Evolutionary conservation across 2,329 filamentous ascomycete genomes (phyloP), one percentile per base, ranked within the genome.

Genomic region (Allantophomopsis lycopodina): DNA sequence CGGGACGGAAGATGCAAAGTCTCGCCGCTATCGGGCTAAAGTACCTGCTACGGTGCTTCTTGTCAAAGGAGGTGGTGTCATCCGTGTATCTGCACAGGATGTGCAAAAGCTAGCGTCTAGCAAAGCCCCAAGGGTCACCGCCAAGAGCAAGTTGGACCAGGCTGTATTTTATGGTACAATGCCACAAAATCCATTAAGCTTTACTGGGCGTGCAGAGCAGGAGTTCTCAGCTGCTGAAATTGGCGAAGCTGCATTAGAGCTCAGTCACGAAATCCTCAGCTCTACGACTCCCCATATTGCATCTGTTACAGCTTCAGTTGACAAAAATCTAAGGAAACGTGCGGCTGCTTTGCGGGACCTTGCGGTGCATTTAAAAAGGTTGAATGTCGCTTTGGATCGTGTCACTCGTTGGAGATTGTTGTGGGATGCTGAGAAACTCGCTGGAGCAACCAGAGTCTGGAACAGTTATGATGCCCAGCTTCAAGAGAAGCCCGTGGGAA

Each of bases 61-160:
- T 45, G 71, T 81, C 18, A 71, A 76, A 42, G 76, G 76, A 11
- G 71, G 71, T 2, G 78, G 78, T 13, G 62, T 74, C 15, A 60
- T 83, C 18, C 69, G 77, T 38, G 58, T 82, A 33, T 64, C 72
- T 14, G 67, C 73, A 15, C 67, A 68, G 7, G 72, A 79, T 38
- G 61, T 74, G 35, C 69, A 75, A 45, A 72, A 69, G 43, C 77
- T 80, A 50, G 66, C 66, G 11, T 72, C 70, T 44, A 69, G 72
- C 39, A 60, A 62, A 39, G 66, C 73, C 4, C 76, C 74, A 1
- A 61, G 66, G 47, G 73, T 94, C 13, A 88, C 83, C 1, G 83
- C 85, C 6, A 91, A 86, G 60, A 84, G 78, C 60, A 94, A 91
- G 60, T 70, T 98, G 32, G 86, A 95, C 54, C 88, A 98, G 61